These are phyloP conservation scores for Fusarium coffeatum DNA, from an alignment of 2,329 filamentous ascomycete species.

Conservation along the genomic window DNA sequence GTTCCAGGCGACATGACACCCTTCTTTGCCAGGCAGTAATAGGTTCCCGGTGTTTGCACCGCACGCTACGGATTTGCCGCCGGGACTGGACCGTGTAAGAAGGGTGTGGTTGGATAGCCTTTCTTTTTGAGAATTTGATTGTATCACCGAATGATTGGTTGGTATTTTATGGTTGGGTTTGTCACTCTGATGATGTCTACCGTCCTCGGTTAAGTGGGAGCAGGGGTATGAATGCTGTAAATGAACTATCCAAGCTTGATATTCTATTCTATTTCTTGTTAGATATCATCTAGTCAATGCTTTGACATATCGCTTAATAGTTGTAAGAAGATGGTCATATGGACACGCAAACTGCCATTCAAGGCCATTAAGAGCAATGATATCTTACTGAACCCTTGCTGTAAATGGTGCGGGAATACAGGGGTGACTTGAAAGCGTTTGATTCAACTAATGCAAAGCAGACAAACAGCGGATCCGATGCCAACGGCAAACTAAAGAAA, in stretches of 20 bases:
- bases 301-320: neutral
- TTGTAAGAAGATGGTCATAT: neutral
- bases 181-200: neutral
- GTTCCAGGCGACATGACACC: constrained; percentile 19
- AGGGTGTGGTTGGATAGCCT: constrained; percentile 4
- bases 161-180: neutral
- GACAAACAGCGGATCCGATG: constrained; percentile 29
- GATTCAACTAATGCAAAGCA: constrained; percentile 6
- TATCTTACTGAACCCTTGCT: neutral
- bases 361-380: too few relatives aligned
- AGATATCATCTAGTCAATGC: neutral
- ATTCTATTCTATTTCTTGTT: neutral
- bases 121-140: constrained; percentile 7
- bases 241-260: neutral
- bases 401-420: constrained; percentile 19
- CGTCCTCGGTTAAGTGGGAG: neutral
- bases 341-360: neutral
- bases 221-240: neutral
- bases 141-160: constrained; percentile 12
- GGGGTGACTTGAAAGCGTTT: neutral
- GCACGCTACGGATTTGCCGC: constrained; percentile 11
- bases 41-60: constrained; percentile 21
- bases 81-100: constrained; percentile 16
- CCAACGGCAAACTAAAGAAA: neutral
- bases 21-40: neutral